phyloP scores from a whole-genome alignment of 805 yeast species.

The Nakazawaea laoshanensis region DNA sequence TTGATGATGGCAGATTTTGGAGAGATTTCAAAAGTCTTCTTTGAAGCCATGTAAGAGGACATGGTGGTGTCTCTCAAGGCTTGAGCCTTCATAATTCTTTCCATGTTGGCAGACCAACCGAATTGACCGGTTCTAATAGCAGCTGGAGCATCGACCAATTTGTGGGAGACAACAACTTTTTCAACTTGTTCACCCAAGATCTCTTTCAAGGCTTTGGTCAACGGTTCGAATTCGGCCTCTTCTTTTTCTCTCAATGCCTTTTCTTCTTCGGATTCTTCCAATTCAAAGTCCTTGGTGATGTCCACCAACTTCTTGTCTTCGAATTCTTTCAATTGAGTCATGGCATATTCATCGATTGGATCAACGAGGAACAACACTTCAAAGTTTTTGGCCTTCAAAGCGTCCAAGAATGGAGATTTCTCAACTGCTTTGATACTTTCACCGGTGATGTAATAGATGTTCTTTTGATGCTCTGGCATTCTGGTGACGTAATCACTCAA shows the following conservation, averaged over 20 bases:
- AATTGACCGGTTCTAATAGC: slow-evolving; percentile 99
- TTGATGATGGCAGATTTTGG: slow-evolving; percentile 92
- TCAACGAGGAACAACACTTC: slow-evolving; percentile 97
- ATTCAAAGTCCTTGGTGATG: slow-evolving; percentile 97
- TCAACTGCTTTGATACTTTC: slow-evolving; percentile 96
- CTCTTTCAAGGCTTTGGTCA: slow-evolving; percentile 94
- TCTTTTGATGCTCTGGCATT: slow-evolving; percentile 99
- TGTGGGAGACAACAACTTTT: slow-evolving; percentile 97
- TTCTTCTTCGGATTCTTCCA: slow-evolving; percentile 98
- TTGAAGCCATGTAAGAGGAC: slow-evolving; percentile 99
- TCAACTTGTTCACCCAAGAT: slow-evolving; percentile 97
- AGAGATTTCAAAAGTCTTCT: slow-evolving; percentile 98
- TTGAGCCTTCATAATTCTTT: slow-evolving; percentile 99
- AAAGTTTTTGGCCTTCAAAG: slow-evolving; percentile 95
- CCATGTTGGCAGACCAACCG: slow-evolving; percentile 99
- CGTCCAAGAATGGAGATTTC: slow-evolving; percentile 98
- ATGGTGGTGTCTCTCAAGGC: slow-evolving; percentile 97
- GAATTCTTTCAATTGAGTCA: slow-evolving; percentile 98
- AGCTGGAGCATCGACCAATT: slow-evolving; percentile 97
- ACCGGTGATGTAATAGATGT: slow-evolving; percentile 98
- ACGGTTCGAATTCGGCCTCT: slow-evolving; percentile 83
- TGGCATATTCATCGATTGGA: slow-evolving; percentile 99
- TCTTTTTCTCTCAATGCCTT: slow-evolving; percentile 91
- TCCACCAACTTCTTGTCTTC: slow-evolving; percentile 99
- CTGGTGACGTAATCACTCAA: slow-evolving; percentile 96